Percentiles rank a stretch among this genome's conserved stretches.
These are phyloP conservation scores for Sclerotinia subarctica DNA, from an alignment of 2,329 filamentous ascomycete genomes.

Conservation along the genomic window DNA sequence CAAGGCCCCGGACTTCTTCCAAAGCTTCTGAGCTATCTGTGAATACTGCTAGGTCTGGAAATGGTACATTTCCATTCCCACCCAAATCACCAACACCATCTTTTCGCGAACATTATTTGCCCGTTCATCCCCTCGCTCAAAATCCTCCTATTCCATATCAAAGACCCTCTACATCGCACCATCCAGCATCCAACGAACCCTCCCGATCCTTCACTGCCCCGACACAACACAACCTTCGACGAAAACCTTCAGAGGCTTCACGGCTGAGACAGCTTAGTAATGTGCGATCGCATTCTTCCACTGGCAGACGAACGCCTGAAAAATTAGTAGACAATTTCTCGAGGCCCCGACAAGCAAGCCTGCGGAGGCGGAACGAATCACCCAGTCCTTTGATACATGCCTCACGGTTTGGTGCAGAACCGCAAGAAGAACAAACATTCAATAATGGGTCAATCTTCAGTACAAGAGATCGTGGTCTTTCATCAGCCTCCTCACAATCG, in stretches of 20 bases:
- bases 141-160: constrained; percentile 20
- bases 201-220: constrained; percentile 31
- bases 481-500: constrained; percentile 35
- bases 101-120: constrained; percentile 12
- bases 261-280: constrained; percentile 37
- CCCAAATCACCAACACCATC: constrained; percentile 26
- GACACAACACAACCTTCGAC: constrained; percentile 28
- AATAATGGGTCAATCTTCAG: constrained; percentile 22
- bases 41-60: background rate
- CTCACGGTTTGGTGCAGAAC: constrained; percentile 29
- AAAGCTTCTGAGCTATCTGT: constrained; percentile 23
- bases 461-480: constrained; percentile 34
- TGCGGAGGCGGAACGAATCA: constrained; percentile 33
- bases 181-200: constrained; percentile 25
- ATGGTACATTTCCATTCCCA: constrained; percentile 16
- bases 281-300: constrained; percentile 32
- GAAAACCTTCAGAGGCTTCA: constrained; percentile 37
- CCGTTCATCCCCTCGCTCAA: constrained; percentile 5
- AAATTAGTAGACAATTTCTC: constrained; percentile 34
- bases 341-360: constrained; percentile 33
- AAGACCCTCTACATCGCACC: constrained; percentile 32
- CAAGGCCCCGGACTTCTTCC: constrained; percentile 29
- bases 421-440: constrained; percentile 28
- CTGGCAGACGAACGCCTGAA: constrained; percentile 31
- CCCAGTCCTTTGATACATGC: constrained; percentile 30